Conservation (phyloP, 2,329 filamentous ascomycete species). For the Cladobotryum protrusum region DNA sequence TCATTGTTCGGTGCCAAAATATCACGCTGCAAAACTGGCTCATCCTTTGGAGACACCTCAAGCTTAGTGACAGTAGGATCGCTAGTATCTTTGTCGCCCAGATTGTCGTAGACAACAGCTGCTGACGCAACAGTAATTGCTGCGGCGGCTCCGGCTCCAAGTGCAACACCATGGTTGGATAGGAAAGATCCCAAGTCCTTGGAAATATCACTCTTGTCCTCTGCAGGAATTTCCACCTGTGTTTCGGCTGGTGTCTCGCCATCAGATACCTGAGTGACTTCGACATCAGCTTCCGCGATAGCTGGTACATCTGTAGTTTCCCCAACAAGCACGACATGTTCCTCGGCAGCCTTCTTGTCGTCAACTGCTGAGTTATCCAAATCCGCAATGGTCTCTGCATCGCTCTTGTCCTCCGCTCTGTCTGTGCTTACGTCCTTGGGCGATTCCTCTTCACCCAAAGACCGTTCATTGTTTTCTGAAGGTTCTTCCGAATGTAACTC, state of each 20-base stretch:
- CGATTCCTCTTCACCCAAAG: conserved; percentile 18
- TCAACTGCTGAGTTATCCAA: not conserved
- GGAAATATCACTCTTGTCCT: conserved; percentile 5
- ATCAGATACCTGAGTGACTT: not conserved
- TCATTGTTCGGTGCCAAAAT: conserved; percentile 1
- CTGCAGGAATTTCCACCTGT: conserved; percentile 1
- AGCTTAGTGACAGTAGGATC: not conserved
- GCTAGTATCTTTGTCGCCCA: not conserved
- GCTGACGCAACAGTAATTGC: conserved; percentile 6
- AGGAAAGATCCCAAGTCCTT: conserved; percentile 3
- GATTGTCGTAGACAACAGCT: conserved; percentile 5
- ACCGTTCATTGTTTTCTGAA: conserved; percentile 17
- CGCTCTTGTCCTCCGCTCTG: not conserved
- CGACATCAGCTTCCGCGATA: not conserved
- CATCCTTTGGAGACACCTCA: not conserved
- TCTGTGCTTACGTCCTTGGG: not conserved
- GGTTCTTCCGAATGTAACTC: conserved; percentile 23
- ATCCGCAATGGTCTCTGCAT: not conserved
- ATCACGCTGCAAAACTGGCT: conserved; percentile 1
- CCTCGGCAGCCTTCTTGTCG: not conserved
- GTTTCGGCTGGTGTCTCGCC: not conserved
- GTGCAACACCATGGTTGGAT: conserved; percentile 6
- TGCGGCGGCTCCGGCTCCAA: conserved; percentile 5
- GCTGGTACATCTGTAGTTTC: not conserved
- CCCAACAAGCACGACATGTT: not conserved